These are phyloP conservation scores for Arthrobotrys sphaeroides DNA, from an alignment of 2,329 filamentous ascomycete genomes.

Conservation along the genomic window DNA sequence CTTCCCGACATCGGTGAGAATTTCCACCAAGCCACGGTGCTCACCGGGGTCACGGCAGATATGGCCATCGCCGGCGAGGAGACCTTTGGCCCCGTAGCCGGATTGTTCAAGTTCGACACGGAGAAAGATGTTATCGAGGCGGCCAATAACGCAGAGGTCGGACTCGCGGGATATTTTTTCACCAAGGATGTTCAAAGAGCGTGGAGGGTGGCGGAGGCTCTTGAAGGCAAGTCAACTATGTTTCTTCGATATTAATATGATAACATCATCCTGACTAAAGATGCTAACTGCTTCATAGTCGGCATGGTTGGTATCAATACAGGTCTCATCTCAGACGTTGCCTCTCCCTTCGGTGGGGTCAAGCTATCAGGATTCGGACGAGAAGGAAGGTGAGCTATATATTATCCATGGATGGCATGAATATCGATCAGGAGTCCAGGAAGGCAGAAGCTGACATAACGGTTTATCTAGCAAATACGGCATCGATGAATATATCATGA, in stretches of 20 bases:
- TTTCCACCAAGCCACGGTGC: slow-evolving; percentile 89
- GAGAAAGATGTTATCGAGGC: slow-evolving; percentile 87
- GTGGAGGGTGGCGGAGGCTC: slow-evolving; percentile 71
- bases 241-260: background rate
- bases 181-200: slow-evolving; percentile 71
- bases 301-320: slow-evolving; percentile 90
- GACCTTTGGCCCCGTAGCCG: slow-evolving; percentile 94
- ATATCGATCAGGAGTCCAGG: background rate
- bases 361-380: slow-evolving; percentile 84
- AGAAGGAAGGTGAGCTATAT: slow-evolving; percentile 69
- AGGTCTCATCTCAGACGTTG: slow-evolving; percentile 62
- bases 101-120: slow-evolving; percentile 84
- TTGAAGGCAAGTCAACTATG: slow-evolving; percentile 65
- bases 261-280: background rate
- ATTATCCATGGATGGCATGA: background rate
- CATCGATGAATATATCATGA: slow-evolving; percentile 77
- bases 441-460: slow-evolving; percentile 23
- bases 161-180: slow-evolving; percentile 94
- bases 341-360: slow-evolving; percentile 74
- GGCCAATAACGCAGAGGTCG: slow-evolving; percentile 84
- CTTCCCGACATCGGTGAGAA: slow-evolving; percentile 79
- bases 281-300: slow-evolving; percentile 62
- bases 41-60: slow-evolving; percentile 82
- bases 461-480: slow-evolving; percentile 69
- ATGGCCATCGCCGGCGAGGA: slow-evolving; percentile 89